Percentiles rank a stretch among this genome's conserved stretches.
Conservation (phyloP, 331 rosid species). For the Malus hybrid region DNA sequence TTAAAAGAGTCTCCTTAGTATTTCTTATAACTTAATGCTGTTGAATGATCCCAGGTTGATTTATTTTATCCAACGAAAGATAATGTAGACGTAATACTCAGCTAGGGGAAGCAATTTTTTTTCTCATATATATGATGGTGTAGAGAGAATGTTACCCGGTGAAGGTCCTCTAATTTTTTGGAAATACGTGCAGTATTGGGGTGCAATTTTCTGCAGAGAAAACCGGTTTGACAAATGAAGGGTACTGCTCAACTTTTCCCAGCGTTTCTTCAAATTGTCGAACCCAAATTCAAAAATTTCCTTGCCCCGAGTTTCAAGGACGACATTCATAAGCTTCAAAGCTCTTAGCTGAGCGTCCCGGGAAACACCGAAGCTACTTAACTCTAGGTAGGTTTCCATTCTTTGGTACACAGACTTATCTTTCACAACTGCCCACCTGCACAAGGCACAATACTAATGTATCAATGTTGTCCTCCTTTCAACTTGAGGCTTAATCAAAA, state of each 20-base stretch:
- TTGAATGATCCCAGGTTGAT: too few species aligned
- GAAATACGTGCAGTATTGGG: constrained; percentile 25
- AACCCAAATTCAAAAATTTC: constrained; percentile 35
- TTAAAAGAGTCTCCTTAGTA: too few species aligned
- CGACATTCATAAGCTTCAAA: constrained; percentile 28
- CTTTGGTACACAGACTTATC: constrained; percentile 30
- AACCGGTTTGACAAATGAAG: constrained; percentile 33
- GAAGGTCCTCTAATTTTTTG: constrained; percentile 21
- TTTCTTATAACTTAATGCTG: too few species aligned
- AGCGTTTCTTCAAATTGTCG: constrained; percentile 23
- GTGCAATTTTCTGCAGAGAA: constrained; percentile 28
- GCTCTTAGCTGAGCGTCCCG: constrained; percentile 43
- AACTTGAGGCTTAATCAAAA: too few species aligned
- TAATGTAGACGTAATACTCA: too few species aligned
- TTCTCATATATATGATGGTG: too few species aligned
- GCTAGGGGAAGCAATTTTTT: too few species aligned
- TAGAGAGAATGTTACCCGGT: constrained; percentile 26
- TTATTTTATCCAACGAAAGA: too few species aligned
- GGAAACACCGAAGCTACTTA: constrained; percentile 32
- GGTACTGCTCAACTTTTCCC: constrained; percentile 18
- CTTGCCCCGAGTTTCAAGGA: constrained; percentile 19
- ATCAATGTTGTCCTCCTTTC: too few species aligned
- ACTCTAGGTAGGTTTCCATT: constrained; percentile 9
- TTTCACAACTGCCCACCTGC: constrained; percentile 52
- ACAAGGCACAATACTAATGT: background rate